Evolutionary conservation across 2,329 filamentous ascomycete species (phyloP).

Genomic region (Ophiostoma novo-ulmi): DNA sequence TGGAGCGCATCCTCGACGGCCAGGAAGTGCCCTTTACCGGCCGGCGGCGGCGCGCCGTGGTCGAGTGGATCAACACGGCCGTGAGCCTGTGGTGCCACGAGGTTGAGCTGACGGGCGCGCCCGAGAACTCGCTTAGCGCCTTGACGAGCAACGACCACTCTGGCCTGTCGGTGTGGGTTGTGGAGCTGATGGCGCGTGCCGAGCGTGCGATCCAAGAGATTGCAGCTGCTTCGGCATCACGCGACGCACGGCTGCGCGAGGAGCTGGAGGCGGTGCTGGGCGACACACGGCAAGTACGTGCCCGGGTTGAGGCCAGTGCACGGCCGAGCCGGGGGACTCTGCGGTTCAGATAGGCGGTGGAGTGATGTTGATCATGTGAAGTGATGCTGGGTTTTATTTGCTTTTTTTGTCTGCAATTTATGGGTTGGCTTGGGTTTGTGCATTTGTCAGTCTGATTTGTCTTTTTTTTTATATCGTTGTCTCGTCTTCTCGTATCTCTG

Average conservation of each 20-base stretch:
- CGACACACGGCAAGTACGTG: slow-evolving; percentile 28
- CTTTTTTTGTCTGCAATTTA: background rate
- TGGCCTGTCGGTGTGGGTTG: slow-evolving; percentile 38
- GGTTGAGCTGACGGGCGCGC: slow-evolving; percentile 42
- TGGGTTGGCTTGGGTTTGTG: background rate
- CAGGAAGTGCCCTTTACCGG: slow-evolving; percentile 57
- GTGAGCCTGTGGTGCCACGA: slow-evolving; percentile 49
- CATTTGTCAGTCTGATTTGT: background rate
- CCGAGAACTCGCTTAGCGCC: slow-evolving; percentile 31
- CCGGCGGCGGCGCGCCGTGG: slow-evolving; percentile 44
- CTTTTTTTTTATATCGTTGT: background rate
- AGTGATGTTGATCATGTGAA: background rate
- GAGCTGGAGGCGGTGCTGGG: slow-evolving; percentile 29
- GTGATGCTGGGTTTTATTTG: background rate
- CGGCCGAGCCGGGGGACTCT: slow-evolving; percentile 23
- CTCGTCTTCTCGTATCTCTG: background rate
- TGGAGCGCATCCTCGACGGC: slow-evolving; percentile 54
- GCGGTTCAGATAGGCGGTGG: slow-evolving; percentile 23
- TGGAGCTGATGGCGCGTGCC: slow-evolving; percentile 48
- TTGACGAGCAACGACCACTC: background rate
- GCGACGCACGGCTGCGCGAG: slow-evolving; percentile 26
- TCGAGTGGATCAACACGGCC: slow-evolving; percentile 50
- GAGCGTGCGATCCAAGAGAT: slow-evolving; percentile 41
- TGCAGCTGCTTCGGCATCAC: slow-evolving; percentile 37
- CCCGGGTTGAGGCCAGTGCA: slow-evolving; percentile 28